These are phyloP conservation scores for Diaporthe vaccinii DNA, from an alignment of 2,329 filamentous ascomycete species.

Conservation along the genomic window DNA sequence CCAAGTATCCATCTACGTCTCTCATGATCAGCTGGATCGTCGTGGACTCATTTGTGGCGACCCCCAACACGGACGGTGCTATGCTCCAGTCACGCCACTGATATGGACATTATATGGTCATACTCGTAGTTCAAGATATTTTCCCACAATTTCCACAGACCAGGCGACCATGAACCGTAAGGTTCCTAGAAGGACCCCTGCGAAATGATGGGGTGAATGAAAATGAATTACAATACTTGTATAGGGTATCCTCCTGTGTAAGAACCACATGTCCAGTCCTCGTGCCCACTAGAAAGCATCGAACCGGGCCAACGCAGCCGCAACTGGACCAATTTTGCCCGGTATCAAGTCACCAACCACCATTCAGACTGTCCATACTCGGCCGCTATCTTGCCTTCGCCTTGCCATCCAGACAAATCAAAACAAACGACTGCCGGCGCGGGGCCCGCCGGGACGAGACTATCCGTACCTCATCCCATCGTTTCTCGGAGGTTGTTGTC, in stretches of 20 bases:
- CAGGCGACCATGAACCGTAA: too few species aligned
- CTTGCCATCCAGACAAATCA: background rate
- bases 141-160: too few species aligned
- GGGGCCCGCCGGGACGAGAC: conserved; percentile 57
- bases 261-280: background rate
- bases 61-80: background rate
- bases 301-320: background rate
- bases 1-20: background rate
- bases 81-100: background rate
- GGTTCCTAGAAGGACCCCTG: too few species aligned
- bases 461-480: conserved; percentile 50
- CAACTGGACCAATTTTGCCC: background rate
- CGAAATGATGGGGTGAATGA: background rate
- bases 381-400: background rate
- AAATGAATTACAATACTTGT: conserved; percentile 29
- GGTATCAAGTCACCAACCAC: background rate
- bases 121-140: background rate
- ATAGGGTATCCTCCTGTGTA: conserved; percentile 19
- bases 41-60: background rate
- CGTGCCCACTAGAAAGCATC: background rate
- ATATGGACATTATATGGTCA: background rate
- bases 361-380: background rate
- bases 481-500: conserved; percentile 40
- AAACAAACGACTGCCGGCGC: background rate
- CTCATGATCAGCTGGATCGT: background rate